These are phyloP conservation scores for Rehmannia glutinosa DNA, from an alignment of 257 asterid genomes.

Conservation along the genomic window DNA sequence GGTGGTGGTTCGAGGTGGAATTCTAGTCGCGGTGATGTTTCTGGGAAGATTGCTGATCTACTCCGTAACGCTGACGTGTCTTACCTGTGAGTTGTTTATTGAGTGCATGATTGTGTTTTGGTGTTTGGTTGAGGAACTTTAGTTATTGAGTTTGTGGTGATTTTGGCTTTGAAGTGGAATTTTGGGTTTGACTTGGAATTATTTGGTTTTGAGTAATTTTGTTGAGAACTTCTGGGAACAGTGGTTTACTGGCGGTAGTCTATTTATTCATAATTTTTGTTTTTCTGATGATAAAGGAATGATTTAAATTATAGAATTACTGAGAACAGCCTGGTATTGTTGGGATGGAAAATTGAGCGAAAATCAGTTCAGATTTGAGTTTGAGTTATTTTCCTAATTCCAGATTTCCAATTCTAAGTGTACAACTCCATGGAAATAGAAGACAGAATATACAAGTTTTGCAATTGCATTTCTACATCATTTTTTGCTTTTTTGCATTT, in stretches of 20 bases:
- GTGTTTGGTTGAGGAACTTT: constrained; percentile 18
- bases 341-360: background rate
- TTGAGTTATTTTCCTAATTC: background rate
- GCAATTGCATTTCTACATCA: background rate
- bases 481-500: background rate
- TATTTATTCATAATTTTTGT: background rate
- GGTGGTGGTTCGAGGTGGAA: constrained; percentile 40
- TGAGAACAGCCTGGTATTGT: background rate
- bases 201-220: constrained; percentile 8
- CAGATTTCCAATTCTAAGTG: background rate
- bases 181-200: constrained; percentile 9
- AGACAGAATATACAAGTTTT: background rate
- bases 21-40: constrained; percentile 46
- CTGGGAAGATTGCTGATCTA: constrained; percentile 73
- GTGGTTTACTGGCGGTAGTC: constrained; percentile 3
- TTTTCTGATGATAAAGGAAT: background rate
- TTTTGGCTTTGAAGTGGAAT: background rate
- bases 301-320: background rate
- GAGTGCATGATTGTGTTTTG: constrained; percentile 11
- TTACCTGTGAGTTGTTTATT: constrained; percentile 67
- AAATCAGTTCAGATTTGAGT: background rate
- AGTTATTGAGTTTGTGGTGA: constrained; percentile 4
- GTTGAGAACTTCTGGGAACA: constrained; percentile 8
- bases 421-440: background rate
- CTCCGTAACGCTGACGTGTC: constrained; percentile 76